A percentile compares a stretch with the other conserved stretches of the same genome.
Conservation (phyloP, 805 yeast genomes). For the Clavispora fructus region DNA sequence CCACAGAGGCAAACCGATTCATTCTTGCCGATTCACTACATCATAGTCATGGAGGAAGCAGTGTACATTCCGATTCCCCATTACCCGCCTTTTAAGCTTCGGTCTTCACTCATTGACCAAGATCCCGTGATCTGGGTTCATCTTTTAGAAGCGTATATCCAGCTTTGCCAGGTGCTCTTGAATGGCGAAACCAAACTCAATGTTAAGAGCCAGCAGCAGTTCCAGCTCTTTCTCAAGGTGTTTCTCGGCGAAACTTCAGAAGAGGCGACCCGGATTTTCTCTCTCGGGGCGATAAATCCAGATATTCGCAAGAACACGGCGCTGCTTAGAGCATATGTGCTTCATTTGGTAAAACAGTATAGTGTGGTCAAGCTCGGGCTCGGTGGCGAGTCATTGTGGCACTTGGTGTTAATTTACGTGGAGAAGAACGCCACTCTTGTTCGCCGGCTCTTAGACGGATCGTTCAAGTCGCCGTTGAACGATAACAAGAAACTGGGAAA, state of each 20-base stretch:
- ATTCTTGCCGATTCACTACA: too few relatives aligned
- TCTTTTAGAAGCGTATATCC: constrained; percentile 58
- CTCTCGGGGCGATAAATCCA: constrained; percentile 68
- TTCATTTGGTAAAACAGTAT: constrained; percentile 44
- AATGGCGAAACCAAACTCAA: constrained; percentile 37
- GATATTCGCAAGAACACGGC: constrained; percentile 55
- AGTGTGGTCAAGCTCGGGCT: constrained; percentile 54
- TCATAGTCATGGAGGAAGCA: constrained; percentile 4
- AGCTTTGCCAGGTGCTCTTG: constrained; percentile 44
- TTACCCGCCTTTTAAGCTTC: constrained; percentile 68
- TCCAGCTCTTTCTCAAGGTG: constrained; percentile 50
- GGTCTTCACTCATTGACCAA: constrained; percentile 73
- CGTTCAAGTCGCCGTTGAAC: constrained; percentile 41
- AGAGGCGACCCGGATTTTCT: constrained; percentile 56
- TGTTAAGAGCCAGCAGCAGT: constrained; percentile 54
- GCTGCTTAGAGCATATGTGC: constrained; percentile 43
- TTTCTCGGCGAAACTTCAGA: constrained; percentile 57
- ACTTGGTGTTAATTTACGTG: constrained; percentile 52
- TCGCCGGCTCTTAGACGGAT: constrained; percentile 52
- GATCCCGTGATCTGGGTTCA: constrained; percentile 85
- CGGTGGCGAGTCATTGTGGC: constrained; percentile 61
- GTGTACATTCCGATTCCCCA: constrained; percentile 53
- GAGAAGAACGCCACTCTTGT: constrained; percentile 39
- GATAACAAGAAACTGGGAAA: constrained; percentile 47
- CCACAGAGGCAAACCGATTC: too few relatives aligned